Evolutionary conservation across 768 basidiomycete species (phyloP), one percentile per base, ranked within the genome.

Genomic region (Stropharia rugosoannulata): DNA sequence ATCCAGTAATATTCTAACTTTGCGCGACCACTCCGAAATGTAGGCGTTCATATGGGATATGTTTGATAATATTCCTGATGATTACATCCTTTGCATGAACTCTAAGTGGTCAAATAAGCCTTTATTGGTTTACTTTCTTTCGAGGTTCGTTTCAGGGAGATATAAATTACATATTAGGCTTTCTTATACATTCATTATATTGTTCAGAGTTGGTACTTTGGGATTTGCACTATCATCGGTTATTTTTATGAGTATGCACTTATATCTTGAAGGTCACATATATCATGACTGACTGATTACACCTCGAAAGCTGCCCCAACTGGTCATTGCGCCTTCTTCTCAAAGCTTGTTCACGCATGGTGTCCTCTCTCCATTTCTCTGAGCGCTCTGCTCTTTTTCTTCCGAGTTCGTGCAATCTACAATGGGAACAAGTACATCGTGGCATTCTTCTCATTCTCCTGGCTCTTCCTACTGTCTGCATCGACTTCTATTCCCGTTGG

Each of bases 311-410:
- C 40, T 9, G 40, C 40, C 1, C 40, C 40, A 41, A 41, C 40
- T 12, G 40, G 40, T 6, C 15, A 41, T 41, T 41, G 40, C 18
- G 18, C 18, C 3, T 41, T 41, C 15, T 41, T 41, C 12, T 15
- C 15, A 15, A 15, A 19, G 15, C n/a, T 41, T 15, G 40, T 19
- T 6, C n/a, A 41, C 8, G 15, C 40, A n/a, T 41, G 40, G 40
- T 41, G 18, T 13, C 40, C 40, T 15, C n/a, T 41, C 8, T 41
- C 40, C 40, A 41, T 41, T 41, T 15, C n/a, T n/a, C 18, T 41
- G 3, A 41, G 40, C 18, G 40, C 64, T 10, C 60, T 66, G 27
- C 63, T 69, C 8, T 68, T 70, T 51, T 64, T 66, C 56, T 61
- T 63, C 32, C 68, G 68, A 2, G 61, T 66, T 2, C 55, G 51